phyloP scores from a whole-genome alignment of 257 asterid species.

The Solanum stenotomum region DNA sequence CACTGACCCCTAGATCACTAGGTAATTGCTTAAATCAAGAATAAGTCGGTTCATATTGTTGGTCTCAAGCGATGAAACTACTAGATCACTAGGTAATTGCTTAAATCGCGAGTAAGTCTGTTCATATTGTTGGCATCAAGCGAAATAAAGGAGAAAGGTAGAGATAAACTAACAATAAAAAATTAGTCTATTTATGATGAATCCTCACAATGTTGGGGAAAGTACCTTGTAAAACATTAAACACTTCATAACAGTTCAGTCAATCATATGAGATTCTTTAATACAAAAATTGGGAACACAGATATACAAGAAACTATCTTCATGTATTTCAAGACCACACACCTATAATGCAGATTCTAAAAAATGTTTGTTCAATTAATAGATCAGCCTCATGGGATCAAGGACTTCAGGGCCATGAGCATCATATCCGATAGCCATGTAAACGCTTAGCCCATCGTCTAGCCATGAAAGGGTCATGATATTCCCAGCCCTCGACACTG shows the following conservation, averaged over 20 bases:
- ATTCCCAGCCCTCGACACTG: constrained; percentile 75
- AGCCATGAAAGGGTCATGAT: constrained; percentile 83
- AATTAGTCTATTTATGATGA: not conserved
- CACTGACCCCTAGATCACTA: not conserved
- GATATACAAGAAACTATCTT: not conserved
- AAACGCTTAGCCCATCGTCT: constrained; percentile 97
- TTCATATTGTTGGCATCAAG: not conserved
- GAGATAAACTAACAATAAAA: not conserved
- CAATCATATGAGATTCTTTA: not conserved
- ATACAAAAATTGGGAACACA: not conserved
- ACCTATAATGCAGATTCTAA: not conserved
- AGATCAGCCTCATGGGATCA: not conserved
- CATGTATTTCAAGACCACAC: not conserved
- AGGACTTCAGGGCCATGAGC: not conserved
- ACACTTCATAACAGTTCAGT: not conserved
- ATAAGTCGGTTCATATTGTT: not conserved
- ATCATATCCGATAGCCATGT: constrained; percentile 62
- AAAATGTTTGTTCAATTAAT: not conserved
- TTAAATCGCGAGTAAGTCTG: not conserved
- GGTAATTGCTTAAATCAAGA: not conserved
- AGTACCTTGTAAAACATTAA: not conserved
- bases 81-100: not conserved
- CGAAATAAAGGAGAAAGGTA: not conserved
- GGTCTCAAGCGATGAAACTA: not conserved
- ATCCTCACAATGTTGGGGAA: not conserved